phyloP scores from a whole-genome alignment of 345 rosid species.

The Hirschfeldia incana region DNA sequence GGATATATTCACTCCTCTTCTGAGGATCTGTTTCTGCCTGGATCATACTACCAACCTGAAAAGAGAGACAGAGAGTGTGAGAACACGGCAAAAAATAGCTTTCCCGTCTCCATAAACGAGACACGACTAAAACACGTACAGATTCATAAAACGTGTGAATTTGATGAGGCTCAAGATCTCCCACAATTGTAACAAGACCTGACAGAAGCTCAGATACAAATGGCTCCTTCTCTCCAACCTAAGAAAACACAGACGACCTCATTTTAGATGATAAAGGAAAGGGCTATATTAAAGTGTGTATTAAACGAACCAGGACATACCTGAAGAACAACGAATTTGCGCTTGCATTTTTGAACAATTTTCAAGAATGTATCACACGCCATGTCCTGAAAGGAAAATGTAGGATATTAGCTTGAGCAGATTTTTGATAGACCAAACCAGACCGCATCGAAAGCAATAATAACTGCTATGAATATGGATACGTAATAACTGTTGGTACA shows the following conservation, averaged over 20 bases:
- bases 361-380: slow-evolving; percentile 99
- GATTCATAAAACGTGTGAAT: slow-evolving; percentile 98
- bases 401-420: slow-evolving; percentile 5
- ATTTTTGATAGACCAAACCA: background rate
- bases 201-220: slow-evolving; percentile 97
- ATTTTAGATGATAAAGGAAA: background rate
- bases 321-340: slow-evolving; percentile 87
- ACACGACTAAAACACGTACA: slow-evolving; percentile 46
- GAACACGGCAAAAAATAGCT: slow-evolving; percentile 2
- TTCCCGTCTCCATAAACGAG: background rate
- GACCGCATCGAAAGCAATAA: background rate
- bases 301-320: slow-evolving; percentile 43
- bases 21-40: slow-evolving; percentile 92
- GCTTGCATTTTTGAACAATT: slow-evolving; percentile 95
- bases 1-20: slow-evolving; percentile 91
- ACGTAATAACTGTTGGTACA: slow-evolving; percentile 6
- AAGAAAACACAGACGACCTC: slow-evolving; percentile 24
- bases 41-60: slow-evolving; percentile 91
- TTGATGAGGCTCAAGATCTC: slow-evolving; percentile 96
- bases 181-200: slow-evolving; percentile 77
- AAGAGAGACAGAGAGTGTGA: slow-evolving; percentile 1
- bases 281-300: background rate
- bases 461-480: background rate
- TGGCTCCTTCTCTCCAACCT: slow-evolving; percentile 96
- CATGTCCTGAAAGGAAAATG: slow-evolving; percentile 70